These are phyloP conservation scores for Alnus rubra DNA, from an alignment of 306 rosid genomes.

Conservation along the genomic window DNA sequence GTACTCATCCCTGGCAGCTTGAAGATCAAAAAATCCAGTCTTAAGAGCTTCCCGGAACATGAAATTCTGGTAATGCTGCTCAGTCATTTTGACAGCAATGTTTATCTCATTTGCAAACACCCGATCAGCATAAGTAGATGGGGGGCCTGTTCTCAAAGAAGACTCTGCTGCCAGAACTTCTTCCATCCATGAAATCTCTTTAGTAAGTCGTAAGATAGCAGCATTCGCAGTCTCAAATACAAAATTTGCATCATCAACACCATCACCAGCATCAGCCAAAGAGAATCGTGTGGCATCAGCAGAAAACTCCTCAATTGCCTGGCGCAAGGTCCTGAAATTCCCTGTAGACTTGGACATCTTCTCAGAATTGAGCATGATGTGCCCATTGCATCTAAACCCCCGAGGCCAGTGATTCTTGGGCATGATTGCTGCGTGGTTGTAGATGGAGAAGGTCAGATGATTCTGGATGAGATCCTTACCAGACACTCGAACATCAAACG, in stretches of 20 bases:
- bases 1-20: constrained; percentile 88
- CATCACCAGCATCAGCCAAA: constrained; percentile 97
- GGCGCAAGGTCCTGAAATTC: constrained; percentile 79
- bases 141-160: constrained; percentile 72
- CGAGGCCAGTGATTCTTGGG: constrained; percentile 77
- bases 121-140: constrained; percentile 77
- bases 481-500: constrained; percentile 89
- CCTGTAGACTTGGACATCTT: constrained; percentile 98
- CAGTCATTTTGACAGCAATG: constrained; percentile 72
- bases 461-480: constrained; percentile 94
- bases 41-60: constrained; percentile 91
- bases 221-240: constrained; percentile 91
- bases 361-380: constrained; percentile 84
- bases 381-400: constrained; percentile 94
- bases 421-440: constrained; percentile 84
- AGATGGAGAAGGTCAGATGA: constrained; percentile 81
- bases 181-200: constrained; percentile 87
- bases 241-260: constrained; percentile 92
- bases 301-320: constrained; percentile 90
- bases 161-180: constrained; percentile 67
- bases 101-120: constrained; percentile 85
- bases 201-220: constrained; percentile 81
- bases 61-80: constrained; percentile 67
- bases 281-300: constrained; percentile 92
- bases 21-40: constrained; percentile 90